These are phyloP conservation scores for Immersiella caudata DNA, from an alignment of 495 filamentous ascomycete species.

Conservation along the genomic window DNA sequence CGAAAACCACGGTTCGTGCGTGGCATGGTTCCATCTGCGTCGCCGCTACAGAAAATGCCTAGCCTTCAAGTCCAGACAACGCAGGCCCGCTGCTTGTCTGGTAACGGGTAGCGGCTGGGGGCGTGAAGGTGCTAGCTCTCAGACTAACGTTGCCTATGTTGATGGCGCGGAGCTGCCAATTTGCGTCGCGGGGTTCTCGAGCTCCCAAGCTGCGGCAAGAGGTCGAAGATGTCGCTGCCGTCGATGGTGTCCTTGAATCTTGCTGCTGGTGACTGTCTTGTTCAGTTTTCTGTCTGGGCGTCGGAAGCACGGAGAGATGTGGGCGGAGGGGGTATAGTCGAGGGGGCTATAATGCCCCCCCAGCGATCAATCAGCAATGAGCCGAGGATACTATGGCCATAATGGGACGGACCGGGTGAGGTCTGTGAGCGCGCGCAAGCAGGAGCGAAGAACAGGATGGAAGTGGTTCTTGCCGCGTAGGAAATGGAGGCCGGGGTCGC, in stretches of 20 bases:
- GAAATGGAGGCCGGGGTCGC: neutral
- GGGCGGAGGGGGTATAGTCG: constrained; percentile 11
- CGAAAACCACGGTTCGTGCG: neutral
- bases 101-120: neutral
- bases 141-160: neutral
- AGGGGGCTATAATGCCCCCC: constrained; percentile 8
- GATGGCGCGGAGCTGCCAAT: neutral
- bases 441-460: constrained; percentile 4
- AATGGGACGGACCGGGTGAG: constrained; percentile 22
- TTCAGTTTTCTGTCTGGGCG: neutral
- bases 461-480: constrained; percentile 19
- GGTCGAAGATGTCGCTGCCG: neutral
- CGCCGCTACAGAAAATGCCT: neutral
- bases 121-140: neutral
- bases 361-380: constrained; percentile 21
- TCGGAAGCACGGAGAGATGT: neutral
- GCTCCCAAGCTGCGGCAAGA: neutral
- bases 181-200: neutral
- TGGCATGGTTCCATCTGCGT: neutral
- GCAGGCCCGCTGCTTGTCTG: neutral
- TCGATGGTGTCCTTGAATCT: neutral
- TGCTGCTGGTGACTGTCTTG: neutral
- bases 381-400: constrained; percentile 15
- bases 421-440: constrained; percentile 23
- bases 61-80: neutral